Percentiles rank a stretch among this genome's conserved stretches.
These are phyloP conservation scores for Paramecium pentaurelia DNA, from an alignment of 73 alveolate species.

Conservation along the genomic window DNA sequence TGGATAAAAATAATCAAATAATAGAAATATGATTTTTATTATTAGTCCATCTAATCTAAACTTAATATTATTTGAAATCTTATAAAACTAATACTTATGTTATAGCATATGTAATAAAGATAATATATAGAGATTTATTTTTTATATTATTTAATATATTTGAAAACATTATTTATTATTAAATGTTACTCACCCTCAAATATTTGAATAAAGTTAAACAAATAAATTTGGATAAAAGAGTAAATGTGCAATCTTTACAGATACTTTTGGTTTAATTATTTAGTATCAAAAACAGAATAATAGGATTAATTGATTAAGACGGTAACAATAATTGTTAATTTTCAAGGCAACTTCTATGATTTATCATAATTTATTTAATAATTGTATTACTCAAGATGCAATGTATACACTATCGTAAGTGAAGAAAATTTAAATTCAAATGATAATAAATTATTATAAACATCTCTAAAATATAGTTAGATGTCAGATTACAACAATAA, in stretches of 20 bases:
- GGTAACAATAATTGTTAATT: not conserved
- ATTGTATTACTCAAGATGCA: not conserved
- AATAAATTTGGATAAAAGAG: not conserved
- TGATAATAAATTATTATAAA: not conserved
- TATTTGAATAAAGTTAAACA: not conserved
- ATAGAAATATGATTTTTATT: not conserved
- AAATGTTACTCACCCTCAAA: not conserved
- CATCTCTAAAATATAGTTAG: constrained; percentile 16
- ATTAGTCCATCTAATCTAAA: not conserved
- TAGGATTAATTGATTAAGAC: constrained; percentile 18
- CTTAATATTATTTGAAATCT: not conserved
- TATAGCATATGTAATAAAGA: not conserved
- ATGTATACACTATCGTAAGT: not conserved
- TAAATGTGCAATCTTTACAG: not conserved
- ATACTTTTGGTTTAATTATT: not conserved
- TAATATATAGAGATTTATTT: not conserved
- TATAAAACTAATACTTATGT: not conserved
- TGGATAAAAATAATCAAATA: not conserved
- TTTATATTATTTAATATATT: not conserved
- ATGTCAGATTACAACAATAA: not conserved
- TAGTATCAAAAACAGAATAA: not conserved
- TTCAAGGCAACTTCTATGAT: not conserved
- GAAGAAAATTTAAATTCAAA: not conserved
- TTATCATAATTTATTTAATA: not conserved
- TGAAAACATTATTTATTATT: not conserved